Evolutionary conservation across 2,329 filamentous ascomycete genomes (phyloP).

Genomic region (Epichloe sp.): DNA sequence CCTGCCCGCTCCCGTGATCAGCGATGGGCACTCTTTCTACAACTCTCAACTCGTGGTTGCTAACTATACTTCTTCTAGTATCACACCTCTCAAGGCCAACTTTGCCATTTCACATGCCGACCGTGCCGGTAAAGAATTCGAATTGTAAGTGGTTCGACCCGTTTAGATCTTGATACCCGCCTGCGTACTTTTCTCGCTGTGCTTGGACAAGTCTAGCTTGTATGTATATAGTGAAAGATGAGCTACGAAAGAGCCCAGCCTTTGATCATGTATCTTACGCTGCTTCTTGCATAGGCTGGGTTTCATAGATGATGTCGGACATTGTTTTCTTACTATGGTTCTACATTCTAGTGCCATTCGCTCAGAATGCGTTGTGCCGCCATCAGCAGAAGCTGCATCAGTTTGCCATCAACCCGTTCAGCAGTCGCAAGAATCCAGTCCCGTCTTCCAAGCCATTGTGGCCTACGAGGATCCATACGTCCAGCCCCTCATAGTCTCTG

Average conservation of each 20-base stretch:
- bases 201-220: constrained; percentile 3
- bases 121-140: constrained; percentile 53
- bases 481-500: constrained; percentile 66
- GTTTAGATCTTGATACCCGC: background rate
- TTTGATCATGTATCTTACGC: constrained; percentile 16
- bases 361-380: constrained; percentile 5
- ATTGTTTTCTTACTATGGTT: constrained; percentile 20
- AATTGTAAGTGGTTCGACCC: constrained; percentile 30
- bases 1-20: background rate
- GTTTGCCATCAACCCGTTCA: constrained; percentile 9
- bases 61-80: constrained; percentile 32
- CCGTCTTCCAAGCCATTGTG: constrained; percentile 49
- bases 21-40: background rate
- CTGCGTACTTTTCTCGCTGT: constrained; percentile 1
- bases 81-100: constrained; percentile 84
- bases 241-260: background rate
- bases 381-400: constrained; percentile 7
- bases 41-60: constrained; percentile 2
- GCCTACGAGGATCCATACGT: constrained; percentile 84
- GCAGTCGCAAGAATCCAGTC: background rate
- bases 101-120: constrained; percentile 54
- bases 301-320: constrained; percentile 18
- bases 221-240: constrained; percentile 8
- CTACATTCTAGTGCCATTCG: constrained; percentile 13
- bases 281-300: constrained; percentile 3